phyloP scores from a whole-genome alignment of 2,329 filamentous ascomycete genomes.

The Hypoxylon sp. region DNA sequence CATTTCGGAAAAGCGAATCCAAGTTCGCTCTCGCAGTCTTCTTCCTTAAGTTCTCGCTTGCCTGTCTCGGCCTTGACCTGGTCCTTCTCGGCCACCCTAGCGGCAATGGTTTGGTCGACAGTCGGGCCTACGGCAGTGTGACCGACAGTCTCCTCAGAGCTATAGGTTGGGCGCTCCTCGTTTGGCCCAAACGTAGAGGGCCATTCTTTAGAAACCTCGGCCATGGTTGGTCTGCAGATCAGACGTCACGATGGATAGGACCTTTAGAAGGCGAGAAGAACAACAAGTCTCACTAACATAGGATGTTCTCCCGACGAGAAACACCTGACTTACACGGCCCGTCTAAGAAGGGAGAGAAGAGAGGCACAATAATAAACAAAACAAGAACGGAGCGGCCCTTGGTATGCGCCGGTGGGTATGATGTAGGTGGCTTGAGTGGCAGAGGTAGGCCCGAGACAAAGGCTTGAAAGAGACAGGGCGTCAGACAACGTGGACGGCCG shows the following conservation, averaged over 20 bases:
- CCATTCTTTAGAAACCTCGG: slow-evolving; percentile 37
- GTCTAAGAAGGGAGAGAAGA: slow-evolving; percentile 11
- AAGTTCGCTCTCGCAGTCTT: slow-evolving; percentile 76
- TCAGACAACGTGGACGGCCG: slow-evolving; percentile 32
- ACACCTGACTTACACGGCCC: slow-evolving; percentile 29
- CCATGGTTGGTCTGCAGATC: slow-evolving; percentile 25
- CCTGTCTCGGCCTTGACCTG: slow-evolving; percentile 38
- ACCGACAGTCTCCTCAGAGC: slow-evolving; percentile 45
- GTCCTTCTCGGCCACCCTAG: slow-evolving; percentile 46
- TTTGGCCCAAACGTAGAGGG: slow-evolving; percentile 34
- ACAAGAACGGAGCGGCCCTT: slow-evolving; percentile 7
- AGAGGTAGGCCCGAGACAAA: slow-evolving; percentile 35
- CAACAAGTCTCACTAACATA: slow-evolving; percentile 17
- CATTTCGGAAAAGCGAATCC: slow-evolving; percentile 72
- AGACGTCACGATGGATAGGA: not conserved
- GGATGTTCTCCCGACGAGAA: slow-evolving; percentile 16
- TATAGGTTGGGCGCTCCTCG: slow-evolving; percentile 42
- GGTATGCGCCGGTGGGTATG: slow-evolving; percentile 30
- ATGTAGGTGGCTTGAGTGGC: slow-evolving; percentile 40
- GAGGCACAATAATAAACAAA: slow-evolving; percentile 35
- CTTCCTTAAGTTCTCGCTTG: slow-evolving; percentile 52
- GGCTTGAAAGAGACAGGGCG: slow-evolving; percentile 28
- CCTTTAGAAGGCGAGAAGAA: not conserved
- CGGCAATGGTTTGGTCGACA: slow-evolving; percentile 43
- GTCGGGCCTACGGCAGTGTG: slow-evolving; percentile 39